Evolutionary conservation across 2,329 filamentous ascomycete species (phyloP).

Genomic region (Aspergillus spinulosporus): DNA sequence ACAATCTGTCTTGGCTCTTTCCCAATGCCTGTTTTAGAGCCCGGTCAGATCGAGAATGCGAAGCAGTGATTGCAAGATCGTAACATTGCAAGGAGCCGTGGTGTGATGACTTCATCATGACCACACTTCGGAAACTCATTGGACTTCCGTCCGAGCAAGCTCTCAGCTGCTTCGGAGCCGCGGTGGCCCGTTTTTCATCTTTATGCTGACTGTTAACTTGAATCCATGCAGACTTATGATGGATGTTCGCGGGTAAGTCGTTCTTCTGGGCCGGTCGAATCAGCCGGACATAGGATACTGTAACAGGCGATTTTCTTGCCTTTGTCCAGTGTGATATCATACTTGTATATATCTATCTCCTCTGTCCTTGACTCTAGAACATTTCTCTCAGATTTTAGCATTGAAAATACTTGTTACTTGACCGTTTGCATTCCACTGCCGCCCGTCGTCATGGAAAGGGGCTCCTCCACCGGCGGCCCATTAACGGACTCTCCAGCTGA

Average conservation of each 20-base stretch:
- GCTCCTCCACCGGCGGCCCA: not conserved
- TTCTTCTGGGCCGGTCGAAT: not conserved
- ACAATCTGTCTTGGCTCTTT: not conserved
- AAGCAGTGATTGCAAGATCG: not conserved
- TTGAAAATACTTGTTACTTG: not conserved
- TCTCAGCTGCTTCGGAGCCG: not conserved
- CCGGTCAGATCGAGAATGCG: not conserved
- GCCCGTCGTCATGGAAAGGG: constrained; percentile 2
- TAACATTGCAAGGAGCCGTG: not conserved
- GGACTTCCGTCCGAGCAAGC: not conserved
- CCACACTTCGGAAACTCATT: not conserved
- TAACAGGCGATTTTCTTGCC: no score
- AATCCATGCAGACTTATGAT: not conserved
- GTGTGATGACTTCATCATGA: constrained; percentile 16
- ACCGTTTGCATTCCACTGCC: not conserved
- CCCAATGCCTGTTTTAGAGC: not conserved
- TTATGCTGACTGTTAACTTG: not conserved
- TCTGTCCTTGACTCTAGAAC: not conserved
- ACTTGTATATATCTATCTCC: not conserved
- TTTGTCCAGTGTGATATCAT: not conserved
- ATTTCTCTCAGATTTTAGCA: not conserved
- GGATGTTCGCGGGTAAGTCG: not conserved
- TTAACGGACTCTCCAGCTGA: constrained; percentile 1
- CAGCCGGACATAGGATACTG: not conserved
- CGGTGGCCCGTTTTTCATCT: not conserved